phyloP scores from a whole-genome alignment of 1,284 basidiomycete genomes.

The Pseudozyma thailandica region DNA sequence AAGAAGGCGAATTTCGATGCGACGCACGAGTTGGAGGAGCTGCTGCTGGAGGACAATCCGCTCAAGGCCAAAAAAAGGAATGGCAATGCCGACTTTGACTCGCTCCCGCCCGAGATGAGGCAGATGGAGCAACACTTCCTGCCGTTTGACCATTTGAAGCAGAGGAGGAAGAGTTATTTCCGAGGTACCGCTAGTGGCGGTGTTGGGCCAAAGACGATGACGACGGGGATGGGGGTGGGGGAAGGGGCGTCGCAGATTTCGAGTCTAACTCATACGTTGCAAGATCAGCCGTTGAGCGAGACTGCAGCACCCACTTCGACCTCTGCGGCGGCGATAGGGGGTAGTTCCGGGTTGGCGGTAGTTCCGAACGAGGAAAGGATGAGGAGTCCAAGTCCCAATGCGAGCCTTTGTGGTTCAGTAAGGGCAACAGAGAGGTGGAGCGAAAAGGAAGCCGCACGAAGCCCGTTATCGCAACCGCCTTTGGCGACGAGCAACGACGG shows the following conservation, averaged over 20 bases:
- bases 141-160: constrained; percentile 64
- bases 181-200: constrained; percentile 13
- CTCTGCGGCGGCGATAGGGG: no score
- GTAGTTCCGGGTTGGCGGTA: no score
- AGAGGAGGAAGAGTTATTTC: constrained; percentile 57
- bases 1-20: constrained; percentile 99
- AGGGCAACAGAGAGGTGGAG: neutral
- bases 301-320: constrained; percentile 12
- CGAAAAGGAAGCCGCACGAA: no score
- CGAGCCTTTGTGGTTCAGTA: neutral
- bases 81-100: constrained; percentile 84
- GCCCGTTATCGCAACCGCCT: neutral
- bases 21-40: constrained; percentile 96
- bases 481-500: neutral
- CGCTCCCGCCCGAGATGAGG: constrained; percentile 86
- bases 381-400: no score
- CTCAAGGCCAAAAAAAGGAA: constrained; percentile 93
- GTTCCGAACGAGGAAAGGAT: neutral
- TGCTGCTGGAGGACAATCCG: constrained; percentile 94
- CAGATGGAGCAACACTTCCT: constrained; percentile 91
- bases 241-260: constrained; percentile 50
- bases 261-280: constrained; percentile 45
- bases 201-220: neutral
- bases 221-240: neutral
- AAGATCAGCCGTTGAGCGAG: constrained; percentile 61